Conservation (phyloP, 495 filamentous ascomycete genomes). For the Aspergillus nanangensis region DNA sequence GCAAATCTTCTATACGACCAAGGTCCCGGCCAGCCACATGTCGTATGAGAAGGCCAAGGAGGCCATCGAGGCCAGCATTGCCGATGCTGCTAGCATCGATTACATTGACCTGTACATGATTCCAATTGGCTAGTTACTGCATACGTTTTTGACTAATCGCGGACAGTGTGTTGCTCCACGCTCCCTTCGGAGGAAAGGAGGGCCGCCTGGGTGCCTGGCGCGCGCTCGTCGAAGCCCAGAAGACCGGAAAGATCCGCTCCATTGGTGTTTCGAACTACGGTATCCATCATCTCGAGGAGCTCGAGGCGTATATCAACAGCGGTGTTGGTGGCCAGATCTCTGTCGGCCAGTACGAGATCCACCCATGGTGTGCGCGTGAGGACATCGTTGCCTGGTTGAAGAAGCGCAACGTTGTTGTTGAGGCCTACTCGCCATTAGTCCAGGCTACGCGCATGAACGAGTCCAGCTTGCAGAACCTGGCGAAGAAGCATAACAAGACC, state of each 20-base stretch:
- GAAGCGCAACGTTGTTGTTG: slow-evolving; percentile 61
- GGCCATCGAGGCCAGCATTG: slow-evolving; percentile 45
- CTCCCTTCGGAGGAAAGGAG: slow-evolving; percentile 50
- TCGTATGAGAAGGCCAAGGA: slow-evolving; percentile 48
- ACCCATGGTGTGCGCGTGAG: slow-evolving; percentile 76
- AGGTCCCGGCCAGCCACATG: slow-evolving; percentile 41
- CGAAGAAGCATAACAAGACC: slow-evolving; percentile 67
- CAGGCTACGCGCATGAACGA: slow-evolving; percentile 64
- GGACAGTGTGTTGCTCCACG: slow-evolving; percentile 48
- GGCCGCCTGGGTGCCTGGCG: slow-evolving; percentile 48
- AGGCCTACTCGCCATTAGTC: slow-evolving; percentile 80
- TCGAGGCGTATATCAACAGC: slow-evolving; percentile 70
- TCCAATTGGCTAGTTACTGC: background rate
- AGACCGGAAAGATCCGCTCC: slow-evolving; percentile 47
- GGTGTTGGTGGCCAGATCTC: slow-evolving; percentile 71
- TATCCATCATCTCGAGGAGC: slow-evolving; percentile 51
- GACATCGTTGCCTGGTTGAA: slow-evolving; percentile 76
- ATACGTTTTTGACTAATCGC: background rate
- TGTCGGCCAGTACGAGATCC: slow-evolving; percentile 85
- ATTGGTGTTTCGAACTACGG: slow-evolving; percentile 55
- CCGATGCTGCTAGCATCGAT: slow-evolving; percentile 36
- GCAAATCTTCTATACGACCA: slow-evolving; percentile 54
- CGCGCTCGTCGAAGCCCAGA: slow-evolving; percentile 51
- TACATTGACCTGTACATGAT: slow-evolving; percentile 55
- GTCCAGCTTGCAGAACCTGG: slow-evolving; percentile 51